Evolutionary conservation across 2,329 filamentous ascomycete genomes (phyloP).

Genomic region (Aspergillus sp.): DNA sequence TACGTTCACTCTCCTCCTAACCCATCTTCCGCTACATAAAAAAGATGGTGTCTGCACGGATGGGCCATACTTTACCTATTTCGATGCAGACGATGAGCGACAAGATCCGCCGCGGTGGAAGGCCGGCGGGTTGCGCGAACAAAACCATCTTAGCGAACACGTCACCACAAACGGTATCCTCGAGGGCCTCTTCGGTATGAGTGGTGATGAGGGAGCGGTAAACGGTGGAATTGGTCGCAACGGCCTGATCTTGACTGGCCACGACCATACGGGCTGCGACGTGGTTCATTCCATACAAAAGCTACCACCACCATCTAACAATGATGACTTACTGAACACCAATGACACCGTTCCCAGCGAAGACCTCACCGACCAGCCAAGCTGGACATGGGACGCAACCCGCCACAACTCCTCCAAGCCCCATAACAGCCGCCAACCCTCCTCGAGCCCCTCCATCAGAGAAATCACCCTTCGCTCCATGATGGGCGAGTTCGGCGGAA

Average conservation of each 20-base stretch:
- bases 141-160: constrained; percentile 79
- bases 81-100: constrained; percentile 58
- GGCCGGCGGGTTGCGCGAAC: constrained; percentile 65
- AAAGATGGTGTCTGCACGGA: constrained; percentile 79
- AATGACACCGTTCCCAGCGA: not conserved
- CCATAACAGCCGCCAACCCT: not conserved
- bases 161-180: constrained; percentile 71
- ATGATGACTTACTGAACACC: too few species aligned
- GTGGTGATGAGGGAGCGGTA: constrained; percentile 58
- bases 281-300: constrained; percentile 79
- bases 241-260: constrained; percentile 84
- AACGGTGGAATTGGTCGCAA: constrained; percentile 65
- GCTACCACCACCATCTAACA: not conserved
- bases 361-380: not conserved
- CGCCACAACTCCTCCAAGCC: constrained; percentile 28
- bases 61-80: constrained; percentile 78
- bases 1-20: constrained; percentile 79
- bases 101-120: constrained; percentile 52
- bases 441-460: constrained; percentile 53
- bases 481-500: constrained; percentile 96
- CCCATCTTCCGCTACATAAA: constrained; percentile 90
- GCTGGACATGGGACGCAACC: constrained; percentile 38
- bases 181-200: constrained; percentile 80
- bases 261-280: constrained; percentile 95
- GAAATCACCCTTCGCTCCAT: constrained; percentile 95